These are phyloP conservation scores for Brasenia schreberi DNA, from an alignment of 164 flowering plant species.

Conservation along the genomic window DNA sequence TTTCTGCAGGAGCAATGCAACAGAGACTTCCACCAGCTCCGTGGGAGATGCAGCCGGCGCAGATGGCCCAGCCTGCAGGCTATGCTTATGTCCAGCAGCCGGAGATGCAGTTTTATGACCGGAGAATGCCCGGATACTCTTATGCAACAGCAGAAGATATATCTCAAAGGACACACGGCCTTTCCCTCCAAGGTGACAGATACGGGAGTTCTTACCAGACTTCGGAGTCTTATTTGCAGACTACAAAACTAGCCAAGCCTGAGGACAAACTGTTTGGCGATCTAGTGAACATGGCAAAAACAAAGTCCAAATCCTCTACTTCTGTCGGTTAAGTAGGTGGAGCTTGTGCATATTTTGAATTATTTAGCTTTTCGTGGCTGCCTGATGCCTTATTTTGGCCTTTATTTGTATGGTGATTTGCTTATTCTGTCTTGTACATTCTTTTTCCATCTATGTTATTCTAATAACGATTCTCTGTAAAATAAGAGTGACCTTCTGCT, in stretches of 20 bases:
- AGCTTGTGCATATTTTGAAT: neutral
- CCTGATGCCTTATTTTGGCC: neutral
- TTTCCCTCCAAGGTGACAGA: slow-evolving; percentile 46
- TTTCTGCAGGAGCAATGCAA: slow-evolving; percentile 24
- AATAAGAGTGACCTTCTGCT: neutral
- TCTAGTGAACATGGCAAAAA: slow-evolving; percentile 73
- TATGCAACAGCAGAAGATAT: slow-evolving; percentile 1
- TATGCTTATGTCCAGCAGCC: slow-evolving; percentile 45
- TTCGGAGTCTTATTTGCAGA: slow-evolving; percentile 20
- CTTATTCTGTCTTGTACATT: neutral
- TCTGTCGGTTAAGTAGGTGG: neutral
- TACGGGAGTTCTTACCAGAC: slow-evolving; percentile 25
- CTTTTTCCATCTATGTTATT: neutral
- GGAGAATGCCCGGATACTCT: neutral
- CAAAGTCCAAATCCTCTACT: slow-evolving; percentile 46
- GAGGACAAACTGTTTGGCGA: slow-evolving; percentile 96
- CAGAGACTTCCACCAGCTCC: slow-evolving; percentile 82
- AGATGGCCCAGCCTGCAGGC: slow-evolving; percentile 25
- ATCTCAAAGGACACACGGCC: slow-evolving; percentile 52
- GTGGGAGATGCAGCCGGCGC: slow-evolving; percentile 59
- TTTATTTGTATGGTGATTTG: neutral
- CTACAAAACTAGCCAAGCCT: slow-evolving; percentile 47
- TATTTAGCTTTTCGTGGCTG: neutral
- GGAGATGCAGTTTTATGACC: slow-evolving; percentile 26
- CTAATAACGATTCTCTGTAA: neutral